Percentiles rank a stretch among this genome's conserved stretches.
Evolutionary conservation across 2,329 filamentous ascomycete genomes (phyloP).

Genomic region (Cladobotryum protrusum): DNA sequence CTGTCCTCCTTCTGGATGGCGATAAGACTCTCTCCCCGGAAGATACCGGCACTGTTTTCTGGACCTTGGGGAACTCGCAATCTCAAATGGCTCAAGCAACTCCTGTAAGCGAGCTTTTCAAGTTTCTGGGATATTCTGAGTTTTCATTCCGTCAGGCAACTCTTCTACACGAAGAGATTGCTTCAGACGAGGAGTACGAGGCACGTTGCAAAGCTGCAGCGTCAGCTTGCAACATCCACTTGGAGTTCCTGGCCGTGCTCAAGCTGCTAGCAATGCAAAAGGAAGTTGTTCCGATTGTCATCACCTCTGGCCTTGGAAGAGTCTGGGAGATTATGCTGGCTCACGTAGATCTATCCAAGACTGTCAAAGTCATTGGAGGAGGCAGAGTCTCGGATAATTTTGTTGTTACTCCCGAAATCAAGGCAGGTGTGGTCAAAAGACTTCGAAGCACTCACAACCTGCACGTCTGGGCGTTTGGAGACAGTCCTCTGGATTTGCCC

Average conservation of each 20-base stretch:
- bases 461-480: conserved; percentile 55
- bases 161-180: conserved; percentile 45
- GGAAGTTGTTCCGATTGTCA: conserved; percentile 41
- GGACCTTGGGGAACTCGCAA: conserved; percentile 23
- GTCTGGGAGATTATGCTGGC: conserved; percentile 52
- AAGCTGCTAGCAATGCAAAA: conserved; percentile 19
- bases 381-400: conserved; percentile 40
- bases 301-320: conserved; percentile 47
- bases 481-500: conserved; percentile 49
- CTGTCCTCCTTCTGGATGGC: conserved; percentile 50
- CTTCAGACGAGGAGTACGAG: conserved; percentile 34
- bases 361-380: conserved; percentile 47
- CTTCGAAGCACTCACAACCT: conserved; percentile 29
- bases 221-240: conserved; percentile 33
- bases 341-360: conserved; percentile 31
- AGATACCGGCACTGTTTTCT: conserved; percentile 48
- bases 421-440: conserved; percentile 39
- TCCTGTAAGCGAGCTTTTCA: conserved; percentile 41
- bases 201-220: conserved; percentile 40
- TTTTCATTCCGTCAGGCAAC: conserved; percentile 48
- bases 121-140: conserved; percentile 45
- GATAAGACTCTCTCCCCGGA: conserved; percentile 48
- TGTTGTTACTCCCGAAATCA: conserved; percentile 46
- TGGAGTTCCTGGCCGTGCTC: conserved; percentile 43
- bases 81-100: not conserved